phyloP scores from a whole-genome alignment of 2,329 filamentous ascomycete species.

The Botrytis squamosa region DNA sequence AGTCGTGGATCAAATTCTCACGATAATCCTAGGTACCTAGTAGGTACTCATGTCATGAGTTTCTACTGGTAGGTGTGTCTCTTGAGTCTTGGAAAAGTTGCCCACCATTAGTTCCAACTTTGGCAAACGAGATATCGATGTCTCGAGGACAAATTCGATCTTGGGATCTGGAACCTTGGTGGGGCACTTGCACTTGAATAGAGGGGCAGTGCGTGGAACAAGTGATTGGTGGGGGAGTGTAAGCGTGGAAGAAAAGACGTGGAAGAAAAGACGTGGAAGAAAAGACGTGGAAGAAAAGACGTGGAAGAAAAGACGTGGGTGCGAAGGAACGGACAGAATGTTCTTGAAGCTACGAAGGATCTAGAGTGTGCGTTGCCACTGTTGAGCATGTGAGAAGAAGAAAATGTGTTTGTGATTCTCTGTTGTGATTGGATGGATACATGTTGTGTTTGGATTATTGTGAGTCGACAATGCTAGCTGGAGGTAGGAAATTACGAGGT shows the following conservation, averaged over 20 bases:
- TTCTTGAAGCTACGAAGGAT: background rate
- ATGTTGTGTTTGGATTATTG: background rate
- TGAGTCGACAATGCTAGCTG: background rate
- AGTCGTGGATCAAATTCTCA: background rate
- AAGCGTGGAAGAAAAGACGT: background rate
- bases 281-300: background rate
- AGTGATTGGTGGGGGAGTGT: background rate
- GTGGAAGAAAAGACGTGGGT: background rate
- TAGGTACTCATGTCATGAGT: background rate
- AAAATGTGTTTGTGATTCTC: background rate
- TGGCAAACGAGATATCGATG: background rate
- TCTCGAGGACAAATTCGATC: constrained; percentile 2
- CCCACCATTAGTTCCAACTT: background rate
- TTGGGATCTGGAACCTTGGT: background rate
- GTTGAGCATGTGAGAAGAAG: background rate
- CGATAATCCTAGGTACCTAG: too few relatives aligned
- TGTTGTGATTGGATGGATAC: background rate
- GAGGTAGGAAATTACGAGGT: too few relatives aligned
- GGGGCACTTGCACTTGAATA: background rate
- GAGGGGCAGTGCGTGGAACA: constrained; percentile 1
- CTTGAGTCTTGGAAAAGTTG: background rate
- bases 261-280: background rate
- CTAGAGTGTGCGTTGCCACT: background rate
- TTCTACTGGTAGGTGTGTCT: background rate
- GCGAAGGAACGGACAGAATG: background rate